Conservation (phyloP, 2,329 filamentous ascomycete species). For the Balansia obtecta region DNA sequence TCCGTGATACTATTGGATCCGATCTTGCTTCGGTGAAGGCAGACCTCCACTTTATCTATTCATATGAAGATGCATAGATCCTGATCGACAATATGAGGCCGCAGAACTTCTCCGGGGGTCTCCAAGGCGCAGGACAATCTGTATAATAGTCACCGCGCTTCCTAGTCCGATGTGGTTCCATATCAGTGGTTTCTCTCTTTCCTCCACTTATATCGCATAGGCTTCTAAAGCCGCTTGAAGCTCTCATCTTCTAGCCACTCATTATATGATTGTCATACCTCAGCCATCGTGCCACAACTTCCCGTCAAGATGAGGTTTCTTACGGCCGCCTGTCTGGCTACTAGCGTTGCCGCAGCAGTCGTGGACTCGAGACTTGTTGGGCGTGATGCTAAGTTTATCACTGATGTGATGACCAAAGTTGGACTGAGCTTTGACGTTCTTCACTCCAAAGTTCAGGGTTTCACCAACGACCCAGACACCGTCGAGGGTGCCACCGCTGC, state of each 20-base stretch:
- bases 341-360: slow-evolving; percentile 2
- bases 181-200: neutral
- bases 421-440: neutral
- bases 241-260: slow-evolving; percentile 5
- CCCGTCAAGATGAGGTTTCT: slow-evolving; percentile 3
- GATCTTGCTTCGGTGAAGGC: neutral
- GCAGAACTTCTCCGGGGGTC: neutral
- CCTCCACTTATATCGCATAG: neutral
- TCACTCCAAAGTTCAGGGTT: neutral
- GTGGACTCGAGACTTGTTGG: neutral
- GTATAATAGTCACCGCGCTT: neutral
- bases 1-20: neutral
- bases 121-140: neutral
- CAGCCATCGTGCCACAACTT: neutral
- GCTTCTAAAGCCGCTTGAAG: slow-evolving; percentile 1
- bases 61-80: neutral
- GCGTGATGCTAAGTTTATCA: neutral
- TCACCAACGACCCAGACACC: neutral
- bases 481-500: neutral
- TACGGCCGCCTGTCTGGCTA: slow-evolving; percentile 3
- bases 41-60: neutral
- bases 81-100: neutral
- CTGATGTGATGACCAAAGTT: neutral
- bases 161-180: neutral
- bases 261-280: neutral